These are phyloP conservation scores for Yamadazyma conglobata DNA, from an alignment of 1,139 yeast genomes.

Conservation along the genomic window DNA sequence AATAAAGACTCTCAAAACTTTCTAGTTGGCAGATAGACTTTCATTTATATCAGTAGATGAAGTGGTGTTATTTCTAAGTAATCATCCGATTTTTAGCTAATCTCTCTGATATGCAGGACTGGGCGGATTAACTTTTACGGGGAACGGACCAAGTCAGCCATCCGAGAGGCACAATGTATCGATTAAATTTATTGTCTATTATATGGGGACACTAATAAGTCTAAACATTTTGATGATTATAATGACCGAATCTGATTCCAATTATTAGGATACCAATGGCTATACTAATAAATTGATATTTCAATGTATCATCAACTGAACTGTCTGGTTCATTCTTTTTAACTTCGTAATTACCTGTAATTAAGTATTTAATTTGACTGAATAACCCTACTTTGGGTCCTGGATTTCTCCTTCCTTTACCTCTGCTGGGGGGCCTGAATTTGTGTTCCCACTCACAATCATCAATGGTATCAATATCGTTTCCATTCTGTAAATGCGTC, in stretches of 20 bases:
- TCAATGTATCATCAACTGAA: slow-evolving; percentile 40
- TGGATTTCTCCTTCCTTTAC: slow-evolving; percentile 12
- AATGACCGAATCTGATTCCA: slow-evolving; percentile 38
- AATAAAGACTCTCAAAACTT: too few species aligned
- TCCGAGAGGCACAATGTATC: too few species aligned
- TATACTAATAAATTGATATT: slow-evolving; percentile 42
- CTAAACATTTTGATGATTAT: slow-evolving; percentile 10
- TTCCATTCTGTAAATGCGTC: background rate
- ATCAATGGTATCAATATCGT: slow-evolving; percentile 11
- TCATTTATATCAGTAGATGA: too few species aligned
- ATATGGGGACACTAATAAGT: too few species aligned
- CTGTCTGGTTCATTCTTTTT: slow-evolving; percentile 17
- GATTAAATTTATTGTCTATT: too few species aligned
- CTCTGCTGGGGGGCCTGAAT: slow-evolving; percentile 5
- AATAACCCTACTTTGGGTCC: slow-evolving; percentile 24
- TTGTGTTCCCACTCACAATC: slow-evolving; percentile 17
- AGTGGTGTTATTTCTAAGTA: slow-evolving; percentile 1
- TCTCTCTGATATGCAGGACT: too few species aligned
- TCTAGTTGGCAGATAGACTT: too few species aligned
- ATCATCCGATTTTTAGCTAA: background rate
- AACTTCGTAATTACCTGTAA: slow-evolving; percentile 29
- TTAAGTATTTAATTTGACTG: slow-evolving; percentile 32
- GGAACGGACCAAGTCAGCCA: too few species aligned
- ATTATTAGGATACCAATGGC: slow-evolving; percentile 44
- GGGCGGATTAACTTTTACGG: too few species aligned